Conservation (phyloP, 192 early-diverging fungal species). For the Gonapodya sp. region DNA sequence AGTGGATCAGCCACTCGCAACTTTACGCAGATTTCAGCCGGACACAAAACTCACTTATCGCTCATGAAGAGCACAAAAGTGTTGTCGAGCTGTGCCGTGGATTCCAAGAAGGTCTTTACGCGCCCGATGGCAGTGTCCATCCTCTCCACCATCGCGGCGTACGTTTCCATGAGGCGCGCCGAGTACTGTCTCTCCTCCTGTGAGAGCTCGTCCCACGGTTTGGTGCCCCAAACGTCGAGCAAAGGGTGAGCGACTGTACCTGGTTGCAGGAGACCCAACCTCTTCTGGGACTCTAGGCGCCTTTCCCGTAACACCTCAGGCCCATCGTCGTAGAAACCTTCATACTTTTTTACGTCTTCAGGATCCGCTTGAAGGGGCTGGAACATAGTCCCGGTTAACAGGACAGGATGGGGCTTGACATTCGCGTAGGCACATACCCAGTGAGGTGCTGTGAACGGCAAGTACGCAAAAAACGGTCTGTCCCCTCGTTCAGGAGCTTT, state of each 20-base stretch:
- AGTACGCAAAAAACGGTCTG: neutral
- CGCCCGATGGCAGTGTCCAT: constrained; percentile 1
- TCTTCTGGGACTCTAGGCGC: neutral
- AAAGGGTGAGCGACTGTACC: neutral
- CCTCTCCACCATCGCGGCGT: neutral
- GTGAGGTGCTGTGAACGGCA: neutral
- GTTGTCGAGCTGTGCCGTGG: neutral
- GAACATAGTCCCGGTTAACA: neutral
- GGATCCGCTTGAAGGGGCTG: neutral
- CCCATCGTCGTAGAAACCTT: neutral
- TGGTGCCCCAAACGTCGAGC: neutral
- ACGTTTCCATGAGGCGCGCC: neutral
- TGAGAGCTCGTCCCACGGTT: neutral
- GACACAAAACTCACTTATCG: neutral
- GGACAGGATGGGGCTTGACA: too few species aligned
- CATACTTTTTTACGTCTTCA: neutral
- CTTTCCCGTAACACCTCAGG: neutral
- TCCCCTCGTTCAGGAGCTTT: too few species aligned
- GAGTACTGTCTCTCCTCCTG: neutral
- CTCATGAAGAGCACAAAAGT: neutral
- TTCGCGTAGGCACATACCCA: too few species aligned
- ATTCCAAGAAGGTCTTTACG: neutral
- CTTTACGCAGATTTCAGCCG: neutral
- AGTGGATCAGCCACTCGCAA: too few species aligned
- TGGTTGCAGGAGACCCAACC: neutral